Conservation (phyloP, 2,329 filamentous ascomycete genomes). For the Stagonosporopsis vannaccii region DNA sequence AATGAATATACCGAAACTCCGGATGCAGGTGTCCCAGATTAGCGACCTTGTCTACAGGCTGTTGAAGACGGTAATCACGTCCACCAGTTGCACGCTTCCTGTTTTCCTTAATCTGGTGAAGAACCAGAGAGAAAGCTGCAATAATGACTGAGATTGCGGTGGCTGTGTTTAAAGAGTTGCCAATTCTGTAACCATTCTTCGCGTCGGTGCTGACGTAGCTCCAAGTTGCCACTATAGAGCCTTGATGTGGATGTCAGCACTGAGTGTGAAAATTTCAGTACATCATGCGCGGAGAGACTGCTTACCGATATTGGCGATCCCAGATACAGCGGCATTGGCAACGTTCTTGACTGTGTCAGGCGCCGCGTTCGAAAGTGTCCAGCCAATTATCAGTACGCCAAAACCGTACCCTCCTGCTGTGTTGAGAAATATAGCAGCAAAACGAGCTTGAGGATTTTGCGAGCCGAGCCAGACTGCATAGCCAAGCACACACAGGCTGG, state of each 20-base stretch:
- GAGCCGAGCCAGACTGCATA: not conserved
- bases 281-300: too few relatives aligned
- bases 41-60: not conserved
- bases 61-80: not conserved
- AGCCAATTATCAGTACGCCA: not conserved
- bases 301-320: slow-evolving; percentile 1
- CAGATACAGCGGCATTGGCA: not conserved
- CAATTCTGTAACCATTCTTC: not conserved
- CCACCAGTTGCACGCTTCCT: not conserved
- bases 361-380: slow-evolving; percentile 1
- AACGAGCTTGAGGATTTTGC: not conserved
- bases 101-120: not conserved
- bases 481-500: not conserved
- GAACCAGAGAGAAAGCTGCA: not conserved
- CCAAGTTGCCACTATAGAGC: slow-evolving; percentile 1
- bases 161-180: not conserved
- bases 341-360: slow-evolving; percentile 1
- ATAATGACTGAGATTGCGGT: not conserved
- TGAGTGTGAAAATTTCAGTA: too few relatives aligned
- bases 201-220: slow-evolving; percentile 3
- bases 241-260: not conserved
- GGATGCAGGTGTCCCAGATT: not conserved
- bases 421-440: not conserved
- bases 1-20: not conserved
- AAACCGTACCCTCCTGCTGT: not conserved